Evolutionary conservation across 495 filamentous ascomycete genomes (phyloP), one percentile per base, ranked within the genome.

Genomic region (Talaromyces thailandensis): DNA sequence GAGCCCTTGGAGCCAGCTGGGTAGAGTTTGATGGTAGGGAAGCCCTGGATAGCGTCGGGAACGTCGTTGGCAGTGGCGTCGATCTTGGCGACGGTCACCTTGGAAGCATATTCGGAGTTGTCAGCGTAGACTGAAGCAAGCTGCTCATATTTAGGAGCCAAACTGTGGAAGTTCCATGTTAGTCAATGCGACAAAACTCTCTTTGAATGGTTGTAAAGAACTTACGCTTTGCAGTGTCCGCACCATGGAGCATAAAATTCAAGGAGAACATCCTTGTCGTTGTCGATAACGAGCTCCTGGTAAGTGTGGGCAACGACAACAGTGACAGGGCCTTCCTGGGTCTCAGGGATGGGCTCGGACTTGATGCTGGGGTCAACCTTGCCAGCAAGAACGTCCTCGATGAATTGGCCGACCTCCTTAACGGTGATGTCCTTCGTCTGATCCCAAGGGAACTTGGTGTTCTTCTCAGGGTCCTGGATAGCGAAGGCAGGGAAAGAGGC

Each of bases 171-270:
- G 37, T 40, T 6, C 32, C 18, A 31, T 57, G 29, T 57, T 12
- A 57, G 55, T 35, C 11, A 57, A 35, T 31, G 16, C 6, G 26
- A 7, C 7, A 11, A n/a, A 26, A 14, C 24, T 26, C 18, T 21
- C n/a, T 25, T 25, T 28, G 9, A 3, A 9, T 55, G 5, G 7
- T 28, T 55, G 31, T 12, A 11, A 8, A 40, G 51, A n/a, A 76
- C 78, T 71, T 77, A 84, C 76, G 92, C 86, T 82, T 98, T 98
- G 91, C 94, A 98, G 84, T 98, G 94, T 70, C 94, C 94, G 73
- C 95, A 99, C 95, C 94, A 98, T 52, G 95, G 95, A 32, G 94
- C 94, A 77, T 99, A 99, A 79, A 96, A 99, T 79, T 99, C 94
- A 61, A 99, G 77, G 58, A 99, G 86, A 62, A 99, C 94, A 77